phyloP scores from a whole-genome alignment of 345 rosid species.

The Theobroma cacao region DNA sequence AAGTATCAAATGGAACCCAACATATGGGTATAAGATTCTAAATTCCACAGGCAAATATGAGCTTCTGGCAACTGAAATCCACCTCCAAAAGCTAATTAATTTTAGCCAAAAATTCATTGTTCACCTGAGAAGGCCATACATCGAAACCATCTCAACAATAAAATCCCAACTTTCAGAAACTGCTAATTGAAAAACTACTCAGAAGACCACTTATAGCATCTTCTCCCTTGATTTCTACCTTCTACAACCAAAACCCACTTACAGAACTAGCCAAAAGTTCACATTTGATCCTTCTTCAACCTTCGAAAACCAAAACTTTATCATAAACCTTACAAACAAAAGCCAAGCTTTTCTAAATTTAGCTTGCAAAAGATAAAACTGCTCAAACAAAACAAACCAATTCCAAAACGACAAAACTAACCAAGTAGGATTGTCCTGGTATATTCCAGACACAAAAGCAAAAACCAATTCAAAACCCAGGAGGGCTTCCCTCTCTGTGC shows the following conservation, averaged over 20 bases:
- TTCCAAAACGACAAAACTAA: neutral
- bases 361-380: conserved; percentile 13
- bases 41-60: conserved; percentile 14
- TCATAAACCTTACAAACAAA: neutral
- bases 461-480: conserved; percentile 23
- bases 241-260: neutral
- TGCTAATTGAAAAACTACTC: neutral
- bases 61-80: conserved; percentile 3
- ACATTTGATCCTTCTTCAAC: neutral
- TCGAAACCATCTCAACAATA: neutral
- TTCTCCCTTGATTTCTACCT: conserved; percentile 3
- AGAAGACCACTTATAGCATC: neutral
- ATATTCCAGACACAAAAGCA: conserved; percentile 14
- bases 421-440: neutral
- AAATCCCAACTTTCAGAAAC: neutral
- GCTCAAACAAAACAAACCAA: neutral
- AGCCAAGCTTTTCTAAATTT: conserved; percentile 6
- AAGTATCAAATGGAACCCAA: conserved; percentile 11
- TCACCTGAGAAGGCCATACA: neutral
- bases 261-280: neutral
- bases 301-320: conserved; percentile 1
- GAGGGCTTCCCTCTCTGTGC: conserved; percentile 12
- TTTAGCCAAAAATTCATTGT: neutral
- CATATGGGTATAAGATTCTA: conserved; percentile 13
- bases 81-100: neutral